A percentile compares a stretch with the other conserved stretches of the same genome.
Conservation (phyloP, 2,329 filamentous ascomycete genomes). For the Colletotrichum sublineola region DNA sequence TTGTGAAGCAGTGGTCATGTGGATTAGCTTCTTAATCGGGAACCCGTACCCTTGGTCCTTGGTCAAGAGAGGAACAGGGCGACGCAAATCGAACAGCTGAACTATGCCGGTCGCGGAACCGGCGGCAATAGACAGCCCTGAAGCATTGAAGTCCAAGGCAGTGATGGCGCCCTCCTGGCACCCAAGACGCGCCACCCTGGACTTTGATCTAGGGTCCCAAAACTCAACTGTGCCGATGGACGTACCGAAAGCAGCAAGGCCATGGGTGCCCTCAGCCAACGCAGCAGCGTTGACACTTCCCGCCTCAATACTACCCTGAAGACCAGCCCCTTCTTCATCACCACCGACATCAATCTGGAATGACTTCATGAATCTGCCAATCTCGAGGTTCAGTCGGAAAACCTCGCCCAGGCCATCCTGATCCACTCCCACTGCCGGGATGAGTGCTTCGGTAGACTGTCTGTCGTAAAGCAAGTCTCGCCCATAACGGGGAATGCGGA, state of each 20-base stretch:
- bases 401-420: conserved; percentile 90
- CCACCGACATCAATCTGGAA: conserved; percentile 92
- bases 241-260: conserved; percentile 92
- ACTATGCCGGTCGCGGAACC: conserved; percentile 91
- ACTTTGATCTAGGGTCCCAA: conserved; percentile 90
- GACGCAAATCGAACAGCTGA: conserved; percentile 91
- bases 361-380: conserved; percentile 93
- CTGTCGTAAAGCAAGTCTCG: conserved; percentile 89
- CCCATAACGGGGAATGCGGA: conserved; percentile 93
- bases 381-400: conserved; percentile 90
- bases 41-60: conserved; percentile 98
- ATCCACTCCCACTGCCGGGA: conserved; percentile 91
- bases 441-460: conserved; percentile 83
- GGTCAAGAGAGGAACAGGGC: conserved; percentile 84
- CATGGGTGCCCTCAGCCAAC: conserved; percentile 90
- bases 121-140: conserved; percentile 86
- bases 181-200: conserved; percentile 82
- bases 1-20: conserved; percentile 78
- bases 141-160: conserved; percentile 86
- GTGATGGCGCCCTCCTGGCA: conserved; percentile 81
- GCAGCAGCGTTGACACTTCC: conserved; percentile 90
- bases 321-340: conserved; percentile 78
- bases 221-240: conserved; percentile 96
- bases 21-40: conserved; percentile 86
- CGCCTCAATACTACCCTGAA: conserved; percentile 88